These are phyloP conservation scores for Nannizzia gypsea DNA, from an alignment of 2,329 filamentous ascomycete genomes.

Conservation along the genomic window DNA sequence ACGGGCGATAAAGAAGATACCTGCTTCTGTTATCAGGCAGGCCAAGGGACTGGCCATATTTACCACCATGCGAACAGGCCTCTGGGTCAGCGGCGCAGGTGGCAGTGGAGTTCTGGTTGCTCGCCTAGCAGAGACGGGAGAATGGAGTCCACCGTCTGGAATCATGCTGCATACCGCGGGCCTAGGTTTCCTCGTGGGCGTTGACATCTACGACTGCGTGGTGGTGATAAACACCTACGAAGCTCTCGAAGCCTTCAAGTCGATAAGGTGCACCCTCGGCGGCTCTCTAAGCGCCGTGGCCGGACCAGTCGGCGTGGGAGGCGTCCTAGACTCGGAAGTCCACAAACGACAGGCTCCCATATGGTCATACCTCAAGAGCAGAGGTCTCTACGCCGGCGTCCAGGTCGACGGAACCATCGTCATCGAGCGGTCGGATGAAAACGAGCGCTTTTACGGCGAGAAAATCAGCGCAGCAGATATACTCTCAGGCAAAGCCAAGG, in stretches of 20 bases:
- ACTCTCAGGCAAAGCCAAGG: slow-evolving; percentile 46
- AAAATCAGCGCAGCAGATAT: slow-evolving; percentile 52
- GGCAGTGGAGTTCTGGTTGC: slow-evolving; percentile 80
- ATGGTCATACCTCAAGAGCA: slow-evolving; percentile 79
- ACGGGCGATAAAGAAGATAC: slow-evolving; percentile 68
- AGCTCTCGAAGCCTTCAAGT: slow-evolving; percentile 73
- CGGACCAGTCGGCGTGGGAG: slow-evolving; percentile 67
- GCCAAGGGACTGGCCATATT: slow-evolving; percentile 87
- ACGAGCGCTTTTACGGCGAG: slow-evolving; percentile 71
- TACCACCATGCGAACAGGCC: slow-evolving; percentile 84
- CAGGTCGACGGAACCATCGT: slow-evolving; percentile 80
- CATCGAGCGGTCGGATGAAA: slow-evolving; percentile 77
- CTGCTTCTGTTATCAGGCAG: slow-evolving; percentile 70
- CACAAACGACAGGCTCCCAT: slow-evolving; percentile 59
- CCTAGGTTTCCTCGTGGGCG: slow-evolving; percentile 77
- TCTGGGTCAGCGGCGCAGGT: slow-evolving; percentile 84
- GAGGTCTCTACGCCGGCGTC: slow-evolving; percentile 77
- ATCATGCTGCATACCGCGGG: slow-evolving; percentile 83
- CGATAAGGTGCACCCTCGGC: slow-evolving; percentile 65
- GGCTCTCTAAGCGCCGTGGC: slow-evolving; percentile 65
- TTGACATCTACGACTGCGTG: slow-evolving; percentile 93
- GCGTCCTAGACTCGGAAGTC: slow-evolving; percentile 56
- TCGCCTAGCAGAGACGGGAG: slow-evolving; percentile 63
- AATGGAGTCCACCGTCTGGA: slow-evolving; percentile 83
- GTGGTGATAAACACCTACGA: slow-evolving; percentile 81